A percentile compares a stretch with the other conserved stretches of the same genome.
Conservation (phyloP, 805 yeast species). For the Clavispora asparagi region DNA sequence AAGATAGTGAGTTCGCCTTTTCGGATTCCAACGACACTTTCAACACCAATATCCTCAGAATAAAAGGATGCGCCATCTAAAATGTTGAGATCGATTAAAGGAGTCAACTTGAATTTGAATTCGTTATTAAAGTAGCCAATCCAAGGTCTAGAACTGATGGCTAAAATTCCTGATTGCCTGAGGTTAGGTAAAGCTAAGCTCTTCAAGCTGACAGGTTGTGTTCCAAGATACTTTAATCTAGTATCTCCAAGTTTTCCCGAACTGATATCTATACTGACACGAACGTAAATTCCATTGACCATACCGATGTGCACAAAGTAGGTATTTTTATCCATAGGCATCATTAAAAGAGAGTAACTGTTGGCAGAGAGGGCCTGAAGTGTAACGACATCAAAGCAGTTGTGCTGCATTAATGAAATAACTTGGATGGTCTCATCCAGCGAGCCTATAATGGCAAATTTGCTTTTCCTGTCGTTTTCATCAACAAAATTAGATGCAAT, state of each 20-base stretch:
- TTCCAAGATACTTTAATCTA: slow-evolving; percentile 68
- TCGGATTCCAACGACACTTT: slow-evolving; percentile 61
- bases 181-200: slow-evolving; percentile 19
- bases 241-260: slow-evolving; percentile 61
- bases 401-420: slow-evolving; percentile 53
- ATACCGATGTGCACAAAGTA: slow-evolving; percentile 69
- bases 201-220: slow-evolving; percentile 52
- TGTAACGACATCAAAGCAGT: slow-evolving; percentile 55
- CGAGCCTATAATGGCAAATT: slow-evolving; percentile 65
- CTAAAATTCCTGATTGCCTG: slow-evolving; percentile 35
- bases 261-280: slow-evolving; percentile 49
- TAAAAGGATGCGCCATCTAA: slow-evolving; percentile 47
- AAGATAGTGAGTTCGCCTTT: slow-evolving; percentile 51
- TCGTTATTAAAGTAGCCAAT: slow-evolving; percentile 37
- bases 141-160: slow-evolving; percentile 54
- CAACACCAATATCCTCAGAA: slow-evolving; percentile 56
- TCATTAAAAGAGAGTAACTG: slow-evolving; percentile 23
- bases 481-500: slow-evolving; percentile 46
- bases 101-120: slow-evolving; percentile 39
- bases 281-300: slow-evolving; percentile 74
- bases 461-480: slow-evolving; percentile 38
- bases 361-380: slow-evolving; percentile 61
- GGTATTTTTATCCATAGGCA: slow-evolving; percentile 8
- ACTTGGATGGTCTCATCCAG: slow-evolving; percentile 67
- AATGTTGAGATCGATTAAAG: slow-evolving; percentile 41